phyloP scores from a whole-genome alignment of 768 basidiomycete genomes.

The Leccinum uliginosum region DNA sequence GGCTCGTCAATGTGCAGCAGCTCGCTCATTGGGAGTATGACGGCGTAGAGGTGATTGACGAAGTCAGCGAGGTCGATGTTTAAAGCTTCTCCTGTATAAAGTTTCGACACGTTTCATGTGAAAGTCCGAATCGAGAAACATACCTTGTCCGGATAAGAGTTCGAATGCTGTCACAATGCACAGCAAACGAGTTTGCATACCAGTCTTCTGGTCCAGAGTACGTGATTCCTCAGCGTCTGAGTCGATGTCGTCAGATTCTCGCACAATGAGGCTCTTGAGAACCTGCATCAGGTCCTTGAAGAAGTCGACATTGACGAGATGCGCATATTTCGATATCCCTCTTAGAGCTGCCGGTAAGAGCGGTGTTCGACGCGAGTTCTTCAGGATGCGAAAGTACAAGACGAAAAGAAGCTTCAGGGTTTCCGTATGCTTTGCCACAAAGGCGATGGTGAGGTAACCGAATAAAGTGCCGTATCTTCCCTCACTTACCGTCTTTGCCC shows the following conservation, averaged over 20 bases:
- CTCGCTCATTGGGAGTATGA: conserved; percentile 72
- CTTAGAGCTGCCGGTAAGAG: conserved; percentile 84
- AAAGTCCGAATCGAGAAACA: conserved; percentile 7
- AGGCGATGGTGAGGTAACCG: conserved; percentile 19
- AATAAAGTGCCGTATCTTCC: conserved; percentile 7
- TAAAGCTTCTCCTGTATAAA: conserved; percentile 79
- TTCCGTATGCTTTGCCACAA: conserved; percentile 79
- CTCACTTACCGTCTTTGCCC: conserved; percentile 66
- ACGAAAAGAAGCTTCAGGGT: conserved; percentile 96
- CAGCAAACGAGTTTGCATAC: conserved; percentile 59
- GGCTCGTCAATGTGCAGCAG: conserved; percentile 58
- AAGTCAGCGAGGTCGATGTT: conserved; percentile 94
- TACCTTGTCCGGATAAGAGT: conserved; percentile 92
- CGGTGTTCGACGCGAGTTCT: conserved; percentile 72
- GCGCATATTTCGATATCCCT: conserved; percentile 90
- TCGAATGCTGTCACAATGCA: conserved; percentile 98
- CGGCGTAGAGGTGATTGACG: conserved; percentile 74
- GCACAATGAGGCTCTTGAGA: conserved; percentile 69
- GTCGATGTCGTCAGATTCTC: conserved; percentile 41
- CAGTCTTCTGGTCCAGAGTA: conserved; percentile 31
- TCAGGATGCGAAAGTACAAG: conserved; percentile 93
- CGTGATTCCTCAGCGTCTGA: conserved; percentile 32
- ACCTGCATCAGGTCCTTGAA: conserved; percentile 93
- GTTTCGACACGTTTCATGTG: conserved; percentile 4
- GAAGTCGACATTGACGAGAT: conserved; percentile 97